A percentile compares a stretch with the other conserved stretches of the same genome.
Conservation (phyloP, 2,329 filamentous ascomycete species). For the Xylariaceae sp. region DNA sequence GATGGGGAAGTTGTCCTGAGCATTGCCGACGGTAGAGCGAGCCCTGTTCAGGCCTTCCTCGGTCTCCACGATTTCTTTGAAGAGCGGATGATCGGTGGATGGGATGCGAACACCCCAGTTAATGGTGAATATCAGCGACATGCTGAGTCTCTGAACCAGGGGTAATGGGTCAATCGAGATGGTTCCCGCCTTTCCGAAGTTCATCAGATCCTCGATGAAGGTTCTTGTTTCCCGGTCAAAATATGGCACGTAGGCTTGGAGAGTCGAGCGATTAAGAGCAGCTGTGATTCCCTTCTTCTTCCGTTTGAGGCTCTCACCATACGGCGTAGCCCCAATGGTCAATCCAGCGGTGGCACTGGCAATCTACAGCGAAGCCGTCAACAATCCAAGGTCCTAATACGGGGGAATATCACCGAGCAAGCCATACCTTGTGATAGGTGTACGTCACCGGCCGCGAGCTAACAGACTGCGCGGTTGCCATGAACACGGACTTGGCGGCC, state of each 20-base stretch:
- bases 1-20: slow-evolving; percentile 78
- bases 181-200: slow-evolving; percentile 57
- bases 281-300: slow-evolving; percentile 74
- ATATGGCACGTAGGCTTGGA: slow-evolving; percentile 76
- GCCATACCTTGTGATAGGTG: slow-evolving; percentile 69
- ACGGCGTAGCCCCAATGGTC: slow-evolving; percentile 78
- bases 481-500: slow-evolving; percentile 68
- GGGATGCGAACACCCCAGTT: slow-evolving; percentile 76
- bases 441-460: slow-evolving; percentile 74
- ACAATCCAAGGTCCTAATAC: not conserved
- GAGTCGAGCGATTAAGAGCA: slow-evolving; percentile 68
- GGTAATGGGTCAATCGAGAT: slow-evolving; percentile 64
- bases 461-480: slow-evolving; percentile 70
- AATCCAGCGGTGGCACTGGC: slow-evolving; percentile 72
- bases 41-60: slow-evolving; percentile 73
- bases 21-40: slow-evolving; percentile 74
- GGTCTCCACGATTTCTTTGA: slow-evolving; percentile 69
- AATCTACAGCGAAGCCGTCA: slow-evolving; percentile 17
- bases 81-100: slow-evolving; percentile 60
- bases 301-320: slow-evolving; percentile 74
- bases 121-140: slow-evolving; percentile 68
- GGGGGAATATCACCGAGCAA: not conserved
- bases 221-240: slow-evolving; percentile 70
- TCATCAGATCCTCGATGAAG: slow-evolving; percentile 66
- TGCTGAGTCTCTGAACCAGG: slow-evolving; percentile 69